A percentile compares a stretch with the other conserved stretches of the same genome.
Evolutionary conservation across 768 basidiomycete genomes (phyloP).

Genomic region (Tulasnella sp.): DNA sequence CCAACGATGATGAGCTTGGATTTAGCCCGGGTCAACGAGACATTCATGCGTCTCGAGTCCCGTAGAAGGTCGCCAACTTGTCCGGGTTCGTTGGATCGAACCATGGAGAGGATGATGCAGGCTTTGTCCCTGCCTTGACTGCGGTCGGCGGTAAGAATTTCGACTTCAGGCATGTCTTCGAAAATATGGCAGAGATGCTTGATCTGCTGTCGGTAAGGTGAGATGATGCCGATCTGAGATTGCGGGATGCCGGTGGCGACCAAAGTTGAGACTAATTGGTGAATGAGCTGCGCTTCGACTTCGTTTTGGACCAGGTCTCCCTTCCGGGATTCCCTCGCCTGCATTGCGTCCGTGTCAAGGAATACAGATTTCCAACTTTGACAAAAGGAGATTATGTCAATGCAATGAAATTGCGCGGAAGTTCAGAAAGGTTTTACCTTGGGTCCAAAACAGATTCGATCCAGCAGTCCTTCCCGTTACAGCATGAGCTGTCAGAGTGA

Average conservation of each 20-base stretch:
- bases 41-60: conserved; percentile 96
- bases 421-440: conserved; percentile 46
- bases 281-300: conserved; percentile 57
- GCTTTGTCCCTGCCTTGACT: conserved; percentile 96
- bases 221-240: conserved; percentile 80
- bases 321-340: conserved; percentile 73
- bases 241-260: conserved; percentile 59
- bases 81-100: conserved; percentile 75
- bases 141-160: conserved; percentile 87
- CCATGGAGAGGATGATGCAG: conserved; percentile 88
- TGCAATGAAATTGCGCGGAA: background rate
- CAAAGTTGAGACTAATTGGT: conserved; percentile 58
- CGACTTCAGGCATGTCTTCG: conserved; percentile 54
- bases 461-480: conserved; percentile 57
- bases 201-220: conserved; percentile 92
- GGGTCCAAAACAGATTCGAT: conserved; percentile 58
- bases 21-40: conserved; percentile 90
- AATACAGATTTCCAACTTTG: conserved; percentile 81
- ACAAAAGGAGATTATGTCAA: conserved; percentile 7
- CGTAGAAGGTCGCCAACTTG: conserved; percentile 90
- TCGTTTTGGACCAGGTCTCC: conserved; percentile 91
- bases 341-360: conserved; percentile 83
- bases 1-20: conserved; percentile 90
- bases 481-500: conserved; percentile 40
- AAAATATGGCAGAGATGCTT: conserved; percentile 76